phyloP scores from a whole-genome alignment of 148 eudicot species.

The Chenopodium berlandieri region DNA sequence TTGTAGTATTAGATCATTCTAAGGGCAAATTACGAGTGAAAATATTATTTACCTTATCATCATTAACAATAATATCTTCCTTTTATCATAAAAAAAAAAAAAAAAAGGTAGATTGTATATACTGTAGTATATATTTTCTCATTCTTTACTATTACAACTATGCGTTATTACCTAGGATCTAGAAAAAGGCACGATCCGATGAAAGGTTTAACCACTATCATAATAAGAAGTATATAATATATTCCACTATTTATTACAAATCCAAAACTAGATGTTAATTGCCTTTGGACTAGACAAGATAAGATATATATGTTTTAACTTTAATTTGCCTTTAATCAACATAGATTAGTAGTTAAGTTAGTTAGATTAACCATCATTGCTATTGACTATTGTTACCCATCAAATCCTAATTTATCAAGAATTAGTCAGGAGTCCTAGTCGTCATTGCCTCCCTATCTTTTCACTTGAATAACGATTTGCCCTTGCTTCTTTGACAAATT shows the following conservation, averaged over 20 bases:
- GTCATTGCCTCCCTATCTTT: not conserved
- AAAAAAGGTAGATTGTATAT: too few relatives aligned
- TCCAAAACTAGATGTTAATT: not conserved
- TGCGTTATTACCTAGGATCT: too few relatives aligned
- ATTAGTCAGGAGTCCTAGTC: not conserved
- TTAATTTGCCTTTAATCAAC: not conserved
- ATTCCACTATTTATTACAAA: not conserved
- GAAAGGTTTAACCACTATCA: not conserved
- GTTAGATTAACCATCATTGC: not conserved
- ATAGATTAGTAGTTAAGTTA: slow-evolving; percentile 2
- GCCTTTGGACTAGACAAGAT: not conserved
- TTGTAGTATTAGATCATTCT: too few relatives aligned
- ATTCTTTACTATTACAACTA: too few relatives aligned
- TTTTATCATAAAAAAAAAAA: too few relatives aligned
- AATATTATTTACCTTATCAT: too few relatives aligned
- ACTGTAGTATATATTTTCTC: too few relatives aligned
- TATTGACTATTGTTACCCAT: not conserved
- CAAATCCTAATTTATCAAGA: not conserved
- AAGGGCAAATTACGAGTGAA: too few relatives aligned
- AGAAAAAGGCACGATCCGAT: too few relatives aligned
- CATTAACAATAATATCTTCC: too few relatives aligned
- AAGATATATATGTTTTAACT: not conserved
- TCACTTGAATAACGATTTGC: not conserved
- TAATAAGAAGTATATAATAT: too few relatives aligned
- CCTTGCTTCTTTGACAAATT: not conserved